A percentile compares a stretch with the other conserved stretches of the same genome.
Conservation (phyloP, 768 basidiomycete species). For the Phylloporus sp. region DNA sequence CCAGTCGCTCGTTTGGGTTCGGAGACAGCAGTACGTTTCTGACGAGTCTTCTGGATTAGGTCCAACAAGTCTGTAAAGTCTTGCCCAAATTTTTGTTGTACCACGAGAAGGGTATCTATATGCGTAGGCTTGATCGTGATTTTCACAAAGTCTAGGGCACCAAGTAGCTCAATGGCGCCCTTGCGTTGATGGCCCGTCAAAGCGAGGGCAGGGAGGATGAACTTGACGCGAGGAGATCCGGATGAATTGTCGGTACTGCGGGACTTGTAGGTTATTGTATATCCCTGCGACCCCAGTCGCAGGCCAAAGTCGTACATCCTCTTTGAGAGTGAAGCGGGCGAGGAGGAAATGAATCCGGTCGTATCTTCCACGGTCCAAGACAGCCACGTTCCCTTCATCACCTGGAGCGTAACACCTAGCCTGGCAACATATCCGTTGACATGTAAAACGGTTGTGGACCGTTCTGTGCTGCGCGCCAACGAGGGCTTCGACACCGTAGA, state of each 20-base stretch:
- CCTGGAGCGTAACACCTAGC: conserved; percentile 63
- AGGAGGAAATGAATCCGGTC: conserved; percentile 44
- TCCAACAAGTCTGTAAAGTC: conserved; percentile 80
- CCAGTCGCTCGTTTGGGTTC: conserved; percentile 10
- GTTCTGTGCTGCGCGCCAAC: conserved; percentile 16
- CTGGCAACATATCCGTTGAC: conserved; percentile 50
- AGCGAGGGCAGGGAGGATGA: conserved; percentile 63
- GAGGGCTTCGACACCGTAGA: conserved; percentile 32
- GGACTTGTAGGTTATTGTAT: conserved; percentile 54
- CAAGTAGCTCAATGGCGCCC: conserved; percentile 46
- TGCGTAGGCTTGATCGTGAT: conserved; percentile 76
- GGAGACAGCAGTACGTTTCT: conserved; percentile 18
- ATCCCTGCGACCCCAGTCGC: conserved; percentile 56
- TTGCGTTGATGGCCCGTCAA: conserved; percentile 56
- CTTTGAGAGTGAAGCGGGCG: conserved; percentile 30
- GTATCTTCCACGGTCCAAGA: conserved; percentile 63
- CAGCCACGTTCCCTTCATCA: conserved; percentile 87
- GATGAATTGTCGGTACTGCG: conserved; percentile 31
- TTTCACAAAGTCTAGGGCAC: conserved; percentile 64
- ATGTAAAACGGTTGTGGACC: conserved; percentile 33
- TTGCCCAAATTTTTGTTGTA: conserved; percentile 87
- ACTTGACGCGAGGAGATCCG: conserved; percentile 50
- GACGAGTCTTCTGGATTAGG: conserved; percentile 60
- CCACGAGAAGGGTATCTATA: conserved; percentile 77
- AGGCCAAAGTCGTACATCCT: conserved; percentile 53